Percentiles rank a stretch among this genome's conserved stretches.
Conservation (phyloP, 1,139 yeast species). For the Debaryomyces udenii region DNA sequence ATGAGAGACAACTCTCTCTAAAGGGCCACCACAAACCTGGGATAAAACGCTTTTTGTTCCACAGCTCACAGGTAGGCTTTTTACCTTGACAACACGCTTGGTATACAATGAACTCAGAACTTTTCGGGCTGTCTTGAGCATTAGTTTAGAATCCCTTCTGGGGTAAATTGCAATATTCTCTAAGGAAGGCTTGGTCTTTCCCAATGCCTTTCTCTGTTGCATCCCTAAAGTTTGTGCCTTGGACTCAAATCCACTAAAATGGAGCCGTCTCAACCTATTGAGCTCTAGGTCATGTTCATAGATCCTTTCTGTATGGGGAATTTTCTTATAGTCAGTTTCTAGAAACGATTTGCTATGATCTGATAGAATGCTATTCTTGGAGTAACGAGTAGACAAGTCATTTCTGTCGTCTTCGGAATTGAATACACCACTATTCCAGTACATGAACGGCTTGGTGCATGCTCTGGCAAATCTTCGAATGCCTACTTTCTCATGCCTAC, state of each 20-base stretch:
- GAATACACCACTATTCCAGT: slow-evolving; percentile 15
- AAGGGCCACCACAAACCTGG: slow-evolving; percentile 75
- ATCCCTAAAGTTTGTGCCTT: slow-evolving; percentile 2
- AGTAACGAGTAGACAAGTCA: slow-evolving; percentile 3
- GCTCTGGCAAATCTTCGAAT: slow-evolving; percentile 24
- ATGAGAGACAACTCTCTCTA: slow-evolving; percentile 51
- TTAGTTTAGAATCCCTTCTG: not conserved
- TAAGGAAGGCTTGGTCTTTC: slow-evolving; percentile 17
- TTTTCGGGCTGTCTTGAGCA: slow-evolving; percentile 1
- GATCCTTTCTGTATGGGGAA: slow-evolving; percentile 11
- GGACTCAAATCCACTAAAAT: slow-evolving; percentile 3
- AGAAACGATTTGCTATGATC: slow-evolving; percentile 4
- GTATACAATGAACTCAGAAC: slow-evolving; percentile 2
- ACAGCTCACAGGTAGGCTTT: slow-evolving; percentile 19
- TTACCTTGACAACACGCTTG: slow-evolving; percentile 23
- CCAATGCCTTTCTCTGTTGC: slow-evolving; percentile 10
- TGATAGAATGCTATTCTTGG: slow-evolving; percentile 17
- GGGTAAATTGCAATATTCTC: slow-evolving; percentile 17
- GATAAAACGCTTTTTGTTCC: slow-evolving; percentile 56
- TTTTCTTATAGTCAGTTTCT: slow-evolving; percentile 10
- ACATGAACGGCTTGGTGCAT: slow-evolving; percentile 22
- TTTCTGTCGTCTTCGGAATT: slow-evolving; percentile 5
- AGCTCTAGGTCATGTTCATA: slow-evolving; percentile 14
- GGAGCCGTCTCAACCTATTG: slow-evolving; percentile 8
- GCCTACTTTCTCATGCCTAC: slow-evolving; percentile 18